Base-by-base conservation (phyloP, 305 asterid species). In the Fraxinus latifolia region DNA sequence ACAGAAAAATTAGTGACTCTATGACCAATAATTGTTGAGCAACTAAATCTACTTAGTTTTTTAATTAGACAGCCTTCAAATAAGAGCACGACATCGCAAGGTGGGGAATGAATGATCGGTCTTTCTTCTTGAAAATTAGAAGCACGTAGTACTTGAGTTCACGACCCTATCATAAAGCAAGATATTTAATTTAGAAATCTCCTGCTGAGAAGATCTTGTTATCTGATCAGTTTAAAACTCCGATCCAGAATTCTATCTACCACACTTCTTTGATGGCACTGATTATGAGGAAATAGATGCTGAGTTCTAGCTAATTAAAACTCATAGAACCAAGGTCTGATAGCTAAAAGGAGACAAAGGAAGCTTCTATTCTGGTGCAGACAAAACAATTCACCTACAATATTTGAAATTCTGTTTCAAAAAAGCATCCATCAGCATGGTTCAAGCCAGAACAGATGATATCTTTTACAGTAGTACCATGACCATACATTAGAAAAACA, bases 401-500 rank as follows among this genome's bases (percentile, higher is more conserved):
- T 9, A 65, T 65, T 65, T 25, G 34, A 27, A 62, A 23, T 62
- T 62, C 72, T 62, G 72, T 23, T 62, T 27, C 62, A 25, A 9
- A 29, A 67, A 67, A 17, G 34, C 74, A 67, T 68, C 39, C 39
- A 29, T 68, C 3, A 68, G 39, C 19, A 68, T 0, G 11, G 19
- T 68, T 68, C 39, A 72, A 25, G 65, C 31, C 75, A 60, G 29
- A 79, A 78, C 15, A 82, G 37, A 68, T 76, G 31, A 74, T 31
- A 65, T 23, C 33, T 77, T 85, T 23, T 50, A 50, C 33, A 76
- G 19, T 39, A 77, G 14, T 65, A 77, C 23, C 37, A 15, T 42
- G 78, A 50, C 53, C 73, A 39, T 39, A 17, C 14, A 75, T 37
- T 33, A 65, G 31, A 62, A 25, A 65, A 27, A 65, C 31, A 1